These are phyloP conservation scores for Conoideocrella luteorostrata DNA, from an alignment of 2,329 filamentous ascomycete genomes.

Conservation along the genomic window DNA sequence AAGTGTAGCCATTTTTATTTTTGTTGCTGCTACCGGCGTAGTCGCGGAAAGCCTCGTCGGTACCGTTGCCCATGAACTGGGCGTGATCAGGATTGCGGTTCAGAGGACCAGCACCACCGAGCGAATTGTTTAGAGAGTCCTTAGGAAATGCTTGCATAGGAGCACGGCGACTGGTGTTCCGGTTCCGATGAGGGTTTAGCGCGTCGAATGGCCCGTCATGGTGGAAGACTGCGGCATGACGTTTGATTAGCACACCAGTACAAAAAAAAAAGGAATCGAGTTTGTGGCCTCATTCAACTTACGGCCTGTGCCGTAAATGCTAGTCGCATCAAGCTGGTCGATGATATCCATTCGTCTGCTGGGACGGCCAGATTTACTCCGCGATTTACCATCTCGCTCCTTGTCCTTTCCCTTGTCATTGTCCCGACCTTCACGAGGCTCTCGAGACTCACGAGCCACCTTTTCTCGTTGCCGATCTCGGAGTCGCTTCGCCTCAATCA, in stretches of 20 bases:
- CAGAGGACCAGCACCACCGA: constrained; percentile 81
- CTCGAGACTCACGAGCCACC: constrained; percentile 6
- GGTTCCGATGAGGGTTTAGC: constrained; percentile 89
- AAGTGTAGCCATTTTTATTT: constrained; percentile 21
- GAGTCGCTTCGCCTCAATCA: constrained; percentile 29
- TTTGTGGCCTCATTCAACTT: constrained; percentile 32
- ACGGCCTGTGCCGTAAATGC: constrained; percentile 90
- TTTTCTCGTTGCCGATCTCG: constrained; percentile 18
- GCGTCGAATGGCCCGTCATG: constrained; percentile 97
- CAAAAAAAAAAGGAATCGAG: not conserved
- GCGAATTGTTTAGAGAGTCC: constrained; percentile 83
- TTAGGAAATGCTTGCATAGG: constrained; percentile 96
- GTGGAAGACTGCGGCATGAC: constrained; percentile 68
- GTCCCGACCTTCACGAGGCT: constrained; percentile 18
- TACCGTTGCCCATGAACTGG: constrained; percentile 73
- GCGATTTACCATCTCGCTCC: constrained; percentile 29
- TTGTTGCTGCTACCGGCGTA: constrained; percentile 49
- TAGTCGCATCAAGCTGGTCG: constrained; percentile 92
- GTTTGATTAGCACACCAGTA: no score
- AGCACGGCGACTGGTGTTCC: constrained; percentile 71
- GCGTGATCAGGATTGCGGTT: constrained; percentile 78
- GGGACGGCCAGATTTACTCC: constrained; percentile 40
- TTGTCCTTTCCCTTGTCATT: constrained; percentile 43
- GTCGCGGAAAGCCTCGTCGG: constrained; percentile 81
- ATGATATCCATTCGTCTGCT: constrained; percentile 73